Conservation (phyloP, 2,329 filamentous ascomycete genomes). For the Trichophyton schoenleinii region DNA sequence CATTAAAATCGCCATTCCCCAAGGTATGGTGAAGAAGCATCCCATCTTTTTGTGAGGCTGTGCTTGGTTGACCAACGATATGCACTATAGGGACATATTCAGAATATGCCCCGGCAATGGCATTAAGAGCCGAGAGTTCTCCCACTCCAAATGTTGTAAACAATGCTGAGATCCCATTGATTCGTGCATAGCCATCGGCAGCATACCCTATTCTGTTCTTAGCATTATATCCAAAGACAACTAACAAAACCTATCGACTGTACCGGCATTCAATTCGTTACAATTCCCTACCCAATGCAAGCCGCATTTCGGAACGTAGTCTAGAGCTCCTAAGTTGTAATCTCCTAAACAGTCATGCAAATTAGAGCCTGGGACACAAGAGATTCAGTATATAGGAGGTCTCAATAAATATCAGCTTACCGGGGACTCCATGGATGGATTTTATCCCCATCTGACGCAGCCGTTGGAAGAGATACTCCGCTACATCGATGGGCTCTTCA, state of each 20-base stretch:
- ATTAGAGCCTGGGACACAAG: neutral
- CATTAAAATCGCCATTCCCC: slow-evolving; percentile 44
- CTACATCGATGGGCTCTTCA: slow-evolving; percentile 33
- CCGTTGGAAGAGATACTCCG: slow-evolving; percentile 39
- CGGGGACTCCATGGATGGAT: slow-evolving; percentile 41
- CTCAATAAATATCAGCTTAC: slow-evolving; percentile 25
- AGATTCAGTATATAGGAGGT: slow-evolving; percentile 8
- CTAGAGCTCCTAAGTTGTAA: slow-evolving; percentile 58
- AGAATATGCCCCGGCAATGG: slow-evolving; percentile 59
- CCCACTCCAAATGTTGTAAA: slow-evolving; percentile 64
- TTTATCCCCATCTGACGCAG: slow-evolving; percentile 39
- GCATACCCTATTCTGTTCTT: slow-evolving; percentile 47
- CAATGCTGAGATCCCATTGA: slow-evolving; percentile 55
- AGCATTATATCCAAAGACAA: slow-evolving; percentile 8
- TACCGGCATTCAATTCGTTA: slow-evolving; percentile 61
- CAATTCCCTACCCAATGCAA: slow-evolving; percentile 55
- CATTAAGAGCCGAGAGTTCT: slow-evolving; percentile 57
- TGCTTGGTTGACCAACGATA: slow-evolving; percentile 43
- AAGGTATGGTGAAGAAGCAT: slow-evolving; percentile 54
- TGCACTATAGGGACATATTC: slow-evolving; percentile 58
- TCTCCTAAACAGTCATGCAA: slow-evolving; percentile 32
- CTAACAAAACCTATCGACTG: slow-evolving; percentile 16
- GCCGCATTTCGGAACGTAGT: slow-evolving; percentile 48
- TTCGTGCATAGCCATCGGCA: slow-evolving; percentile 61
- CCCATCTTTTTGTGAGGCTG: slow-evolving; percentile 33